Base-by-base conservation (phyloP, 2,329 filamentous ascomycete genomes). In the Monosporascus sp. region DNA sequence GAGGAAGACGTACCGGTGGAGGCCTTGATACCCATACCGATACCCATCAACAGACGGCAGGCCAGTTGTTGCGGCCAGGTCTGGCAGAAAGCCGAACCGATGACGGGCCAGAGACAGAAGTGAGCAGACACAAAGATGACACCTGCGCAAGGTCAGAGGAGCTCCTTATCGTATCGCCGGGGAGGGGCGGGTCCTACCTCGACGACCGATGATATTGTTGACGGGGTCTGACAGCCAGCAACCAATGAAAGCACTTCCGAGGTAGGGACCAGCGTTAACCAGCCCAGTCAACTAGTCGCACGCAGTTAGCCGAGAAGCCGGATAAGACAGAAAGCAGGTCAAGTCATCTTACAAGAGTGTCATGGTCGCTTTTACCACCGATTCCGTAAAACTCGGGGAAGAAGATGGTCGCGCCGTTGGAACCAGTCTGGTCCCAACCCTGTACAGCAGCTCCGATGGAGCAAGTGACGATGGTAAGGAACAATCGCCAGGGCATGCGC, bases 71-170 rank as follows among this genome's bases (percentile, higher is more conserved):
- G 81, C 66, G 75, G 78, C 88, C 88, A 93, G 0, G 79, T 85
- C 56, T 87, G 81, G 51, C 85, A 82, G 58, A 90, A 87, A 0
- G 81, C 87, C 51, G 80, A 84, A n/a, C 85, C 87, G 57, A 91
- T 82, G 2, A 87, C 83, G 2, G 87, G 77, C 65, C 87, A 78
- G 31, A 89, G 72, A 64, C 86, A 88, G 65, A 92, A 85, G 57
- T 88, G 80, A 46, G 87, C 89, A 6, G 88, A 84, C 53, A 89
- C 72, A 69, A 91, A 92, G 57, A 93, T 91, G 18, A 84, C 86
- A 51, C 84, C 63, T 37, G 81, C 81, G 78, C n/a, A 82, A 82
- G 52, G 86, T 79, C 64, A 41, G 31, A n/a, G 15, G 14, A 24
- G 20, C 18, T 46, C 15, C 5, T 6, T 17, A 17, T 5, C 24